Percentiles rank a stretch among this genome's conserved stretches.
Conservation (phyloP, 305 asterid species). For the Solanum hybrid region DNA sequence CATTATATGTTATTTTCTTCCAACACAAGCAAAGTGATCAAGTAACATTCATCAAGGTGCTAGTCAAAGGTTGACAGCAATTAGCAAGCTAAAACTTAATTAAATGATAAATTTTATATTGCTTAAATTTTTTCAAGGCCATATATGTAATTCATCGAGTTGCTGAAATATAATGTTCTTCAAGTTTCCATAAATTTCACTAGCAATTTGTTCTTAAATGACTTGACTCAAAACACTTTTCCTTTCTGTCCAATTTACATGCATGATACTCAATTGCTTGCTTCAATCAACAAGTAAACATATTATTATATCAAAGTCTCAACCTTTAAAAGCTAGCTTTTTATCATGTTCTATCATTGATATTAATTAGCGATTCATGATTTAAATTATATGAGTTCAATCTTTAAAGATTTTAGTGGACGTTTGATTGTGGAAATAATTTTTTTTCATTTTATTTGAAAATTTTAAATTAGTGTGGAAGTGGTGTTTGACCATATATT, state of each 20-base stretch:
- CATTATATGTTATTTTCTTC: background rate
- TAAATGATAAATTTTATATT: background rate
- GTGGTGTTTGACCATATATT: background rate
- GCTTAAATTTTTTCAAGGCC: background rate
- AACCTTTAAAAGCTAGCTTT: background rate
- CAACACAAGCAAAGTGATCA: background rate
- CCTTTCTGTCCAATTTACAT: background rate
- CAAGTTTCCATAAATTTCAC: background rate
- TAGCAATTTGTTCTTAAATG: background rate
- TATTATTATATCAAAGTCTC: background rate
- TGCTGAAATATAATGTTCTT: background rate
- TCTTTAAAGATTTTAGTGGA: background rate
- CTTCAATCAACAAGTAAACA: background rate
- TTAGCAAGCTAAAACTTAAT: background rate
- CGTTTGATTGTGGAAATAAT: background rate
- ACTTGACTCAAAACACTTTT: background rate
- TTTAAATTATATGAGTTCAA: background rate
- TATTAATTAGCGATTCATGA: background rate
- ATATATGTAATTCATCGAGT: background rate
- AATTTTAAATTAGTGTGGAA: background rate
- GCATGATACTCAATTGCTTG: background rate
- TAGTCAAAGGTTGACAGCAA: background rate
- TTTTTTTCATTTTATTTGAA: background rate
- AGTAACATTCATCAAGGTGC: background rate
- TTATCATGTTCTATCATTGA: background rate